A percentile compares a stretch with the other conserved stretches of the same genome.
Evolutionary conservation across 495 filamentous ascomycete species (phyloP).

Genomic region (Xylaria longipes): DNA sequence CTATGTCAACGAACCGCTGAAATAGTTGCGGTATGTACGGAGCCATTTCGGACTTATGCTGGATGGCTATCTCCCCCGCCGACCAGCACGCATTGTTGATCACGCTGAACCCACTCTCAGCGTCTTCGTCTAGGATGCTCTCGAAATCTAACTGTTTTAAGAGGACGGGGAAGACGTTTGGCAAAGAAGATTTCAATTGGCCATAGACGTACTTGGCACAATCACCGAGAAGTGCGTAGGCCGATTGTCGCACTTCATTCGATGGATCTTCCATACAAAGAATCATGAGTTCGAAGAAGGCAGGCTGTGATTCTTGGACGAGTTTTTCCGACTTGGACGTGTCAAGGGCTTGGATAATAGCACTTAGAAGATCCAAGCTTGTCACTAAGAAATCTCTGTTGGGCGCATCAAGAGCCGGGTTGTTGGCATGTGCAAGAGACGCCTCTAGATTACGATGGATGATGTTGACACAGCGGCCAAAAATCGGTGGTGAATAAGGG

Average conservation of each 20-base stretch:
- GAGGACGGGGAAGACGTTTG: slow-evolving; percentile 76
- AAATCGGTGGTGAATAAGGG: slow-evolving; percentile 83
- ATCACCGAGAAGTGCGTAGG: slow-evolving; percentile 94
- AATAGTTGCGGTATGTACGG: slow-evolving; percentile 82
- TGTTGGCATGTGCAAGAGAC: slow-evolving; percentile 65
- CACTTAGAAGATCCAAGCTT: slow-evolving; percentile 91
- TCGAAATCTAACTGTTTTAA: slow-evolving; percentile 87
- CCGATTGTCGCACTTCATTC: slow-evolving; percentile 94
- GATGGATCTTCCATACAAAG: slow-evolving; percentile 93
- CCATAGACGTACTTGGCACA: slow-evolving; percentile 94
- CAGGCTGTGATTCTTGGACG: slow-evolving; percentile 73
- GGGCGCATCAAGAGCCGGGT: slow-evolving; percentile 74
- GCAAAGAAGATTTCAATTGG: slow-evolving; percentile 76
- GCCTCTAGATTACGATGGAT: slow-evolving; percentile 90
- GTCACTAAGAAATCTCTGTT: slow-evolving; percentile 98
- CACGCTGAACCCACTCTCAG: slow-evolving; percentile 81
- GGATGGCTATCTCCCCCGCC: slow-evolving; percentile 89
- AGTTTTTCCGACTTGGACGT: slow-evolving; percentile 74
- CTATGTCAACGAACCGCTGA: slow-evolving; percentile 74
- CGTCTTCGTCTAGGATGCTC: slow-evolving; percentile 72
- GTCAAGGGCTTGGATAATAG: slow-evolving; percentile 91
- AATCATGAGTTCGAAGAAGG: slow-evolving; percentile 86
- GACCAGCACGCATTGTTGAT: slow-evolving; percentile 99
- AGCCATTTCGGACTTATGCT: slow-evolving; percentile 71
- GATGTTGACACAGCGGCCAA: slow-evolving; percentile 83